Evolutionary conservation across 805 yeast species (phyloP).

Genomic region (Ogataea nitratoaversa): DNA sequence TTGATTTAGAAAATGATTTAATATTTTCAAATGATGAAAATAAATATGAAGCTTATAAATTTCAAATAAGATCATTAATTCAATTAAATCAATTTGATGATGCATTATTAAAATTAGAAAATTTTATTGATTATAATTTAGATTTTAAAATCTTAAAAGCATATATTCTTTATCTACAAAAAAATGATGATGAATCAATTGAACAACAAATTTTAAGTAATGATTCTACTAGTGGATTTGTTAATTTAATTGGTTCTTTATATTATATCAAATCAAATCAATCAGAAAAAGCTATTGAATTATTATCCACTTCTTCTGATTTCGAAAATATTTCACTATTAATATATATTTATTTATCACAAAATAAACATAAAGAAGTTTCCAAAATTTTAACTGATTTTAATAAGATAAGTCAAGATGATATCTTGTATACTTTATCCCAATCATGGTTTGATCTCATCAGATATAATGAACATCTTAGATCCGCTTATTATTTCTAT

Average conservation of each 20-base stretch:
- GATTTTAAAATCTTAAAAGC: constrained; percentile 4
- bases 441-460: constrained; percentile 59
- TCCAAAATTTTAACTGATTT: constrained; percentile 40
- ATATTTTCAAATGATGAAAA: constrained; percentile 24
- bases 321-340: constrained; percentile 37
- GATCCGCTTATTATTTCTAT: constrained; percentile 56
- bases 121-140: background rate
- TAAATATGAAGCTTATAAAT: constrained; percentile 23
- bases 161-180: background rate
- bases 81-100: constrained; percentile 11
- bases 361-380: constrained; percentile 43
- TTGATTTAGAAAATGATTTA: constrained; percentile 20
- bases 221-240: constrained; percentile 11
- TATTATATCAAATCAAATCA: constrained; percentile 32
- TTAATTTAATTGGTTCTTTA: constrained; percentile 14
- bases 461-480: constrained; percentile 40
- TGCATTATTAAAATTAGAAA: constrained; percentile 11
- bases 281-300: constrained; percentile 39
- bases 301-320: constrained; percentile 31
- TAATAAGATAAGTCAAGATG: constrained; percentile 58
- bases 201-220: constrained; percentile 14
- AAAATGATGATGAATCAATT: constrained; percentile 1
- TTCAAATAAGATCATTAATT: constrained; percentile 19
- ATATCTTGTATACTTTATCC: constrained; percentile 68
- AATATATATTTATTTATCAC: constrained; percentile 36